Base-by-base conservation (phyloP, 163 green algal species). In the Volvox carteri region DNA sequence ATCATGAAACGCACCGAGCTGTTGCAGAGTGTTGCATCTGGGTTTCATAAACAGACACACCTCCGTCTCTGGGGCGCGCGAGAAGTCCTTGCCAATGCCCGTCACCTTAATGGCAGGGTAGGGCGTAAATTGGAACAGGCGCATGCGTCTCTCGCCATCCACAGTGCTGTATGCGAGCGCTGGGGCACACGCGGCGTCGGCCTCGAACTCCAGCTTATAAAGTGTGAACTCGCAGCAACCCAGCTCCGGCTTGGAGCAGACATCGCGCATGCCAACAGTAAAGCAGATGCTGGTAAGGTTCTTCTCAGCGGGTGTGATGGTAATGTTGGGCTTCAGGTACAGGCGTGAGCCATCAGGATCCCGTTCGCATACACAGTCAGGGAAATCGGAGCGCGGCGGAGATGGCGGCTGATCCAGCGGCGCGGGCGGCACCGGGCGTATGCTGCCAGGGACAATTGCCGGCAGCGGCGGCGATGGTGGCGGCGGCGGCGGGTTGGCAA, bases 141-240 rank as follows among this genome's bases (percentile, higher is more conserved):
- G 68, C 11, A 50, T 35, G 44, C 30, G 42, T n/a, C 33, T 56
- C 12, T 33, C 48, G 68, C 83, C 83, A 35, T 83, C 50, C 21
- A 88, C 50, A 4, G 70, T 84, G 1, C 54, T 48, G 54, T 89
- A 89, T 16, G 37, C 30, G 18, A 89, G 73, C 21, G 84, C 41
- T 4, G 12, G 33, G 19, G 30, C 2, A 72, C 84, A 89, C 1
- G 1, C 65, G 23, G 70, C 30, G 25, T 84, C 76, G 37, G 48
- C 72, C 21, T 89, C 84, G 16, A 89, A 54, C 70, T 89, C 84
- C 33, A 89, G 3, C 70, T 89, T 89, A 54, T 89, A 68, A 8
- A 89, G 54, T 35, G 58, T 73, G 50, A 84, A 84, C 8, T 67
- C 35, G 52, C 70, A 78, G 72, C 84, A 89, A 4, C 11, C 1